phyloP scores from a whole-genome alignment of 352 stramenopile species.

The Phytophthora citrophthora region DNA sequence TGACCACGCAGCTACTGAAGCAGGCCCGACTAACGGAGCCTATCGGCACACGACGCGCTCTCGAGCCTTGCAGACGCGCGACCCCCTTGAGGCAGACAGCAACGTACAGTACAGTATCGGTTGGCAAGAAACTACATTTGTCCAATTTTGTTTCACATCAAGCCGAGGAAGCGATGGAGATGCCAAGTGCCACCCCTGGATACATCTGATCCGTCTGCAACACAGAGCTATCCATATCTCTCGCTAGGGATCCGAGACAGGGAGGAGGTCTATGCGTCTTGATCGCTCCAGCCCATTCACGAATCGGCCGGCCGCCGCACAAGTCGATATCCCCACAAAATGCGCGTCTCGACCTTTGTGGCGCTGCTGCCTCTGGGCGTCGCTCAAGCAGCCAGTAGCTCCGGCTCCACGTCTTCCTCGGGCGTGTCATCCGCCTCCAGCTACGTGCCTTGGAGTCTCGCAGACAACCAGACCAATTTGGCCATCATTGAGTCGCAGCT shows the following conservation, averaged over 20 bases:
- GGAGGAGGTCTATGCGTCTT: slow-evolving; percentile 8
- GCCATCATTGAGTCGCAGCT: slow-evolving; percentile 43
- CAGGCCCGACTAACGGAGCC: slow-evolving; percentile 24
- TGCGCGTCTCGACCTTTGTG: slow-evolving; percentile 16
- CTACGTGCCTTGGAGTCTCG: slow-evolving; percentile 45
- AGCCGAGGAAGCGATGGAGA: not conserved
- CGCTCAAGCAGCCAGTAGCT: slow-evolving; percentile 8
- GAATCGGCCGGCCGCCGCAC: slow-evolving; percentile 7
- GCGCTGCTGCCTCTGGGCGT: slow-evolving; percentile 22
- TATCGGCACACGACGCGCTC: slow-evolving; percentile 2
- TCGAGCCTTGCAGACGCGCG: slow-evolving; percentile 7
- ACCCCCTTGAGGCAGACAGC: not conserved
- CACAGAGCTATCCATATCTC: not conserved
- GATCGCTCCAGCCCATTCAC: slow-evolving; percentile 8
- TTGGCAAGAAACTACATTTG: no score
- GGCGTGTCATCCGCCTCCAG: slow-evolving; percentile 25
- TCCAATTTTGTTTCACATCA: no score
- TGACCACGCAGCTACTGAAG: slow-evolving; percentile 12
- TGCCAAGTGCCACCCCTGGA: slow-evolving; percentile 25
- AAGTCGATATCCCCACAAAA: not conserved
- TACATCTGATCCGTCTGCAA: slow-evolving; percentile 31
- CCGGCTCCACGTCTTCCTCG: slow-evolving; percentile 15
- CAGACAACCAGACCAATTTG: slow-evolving; percentile 45
- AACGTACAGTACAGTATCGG: not conserved
- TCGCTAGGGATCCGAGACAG: not conserved